Base-by-base conservation (phyloP, 331 rosid species). In the Erythrophleum ivorense region DNA sequence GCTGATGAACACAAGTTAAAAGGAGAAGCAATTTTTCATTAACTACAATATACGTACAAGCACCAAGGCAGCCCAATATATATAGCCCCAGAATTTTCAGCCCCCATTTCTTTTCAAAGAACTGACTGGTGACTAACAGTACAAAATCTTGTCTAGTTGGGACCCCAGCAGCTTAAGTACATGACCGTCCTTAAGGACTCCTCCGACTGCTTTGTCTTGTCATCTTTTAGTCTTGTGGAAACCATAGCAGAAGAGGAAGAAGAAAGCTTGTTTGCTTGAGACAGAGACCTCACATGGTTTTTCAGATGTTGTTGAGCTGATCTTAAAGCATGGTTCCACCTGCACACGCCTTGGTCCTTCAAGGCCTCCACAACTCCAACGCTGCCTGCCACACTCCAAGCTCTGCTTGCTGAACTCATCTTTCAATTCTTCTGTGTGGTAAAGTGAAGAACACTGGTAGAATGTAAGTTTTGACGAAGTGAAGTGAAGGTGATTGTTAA, bases 131-230 rank as follows among this genome's bases (percentile, higher is more conserved):
- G 10, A 11, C 29, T 0, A 63, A 18, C 19, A 16, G 19, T 21
- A 18, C 11, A 11, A 1, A 76, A 58, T 12, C 1, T 40, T 16
- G 50, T 67, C 19, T 65, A 60, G 53, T 77, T 84, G 6, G 87
- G 84, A 62, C 87, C 88, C 88, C 88, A 85, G 34, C 85, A 77
- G 45, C 85, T 85, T 24, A 81, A 36, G 63, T 85, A 81, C 88
- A 85, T 81, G 11, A 80, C 80, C 0, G 80, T 85, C 36, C 80
- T 76, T 2, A 85, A 29, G 0, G 88, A 77, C 59, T 85, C 77
- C 34, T 80, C 85, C 1, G 88, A 74, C 8, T 77, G 78, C 36
- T 53, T 84, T 59, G 55, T 31, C 4, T 69, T 64, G 5, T 62
- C 66, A 41, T 84, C 34, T 80, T 55, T 40, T 14, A 81, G 24